Evolutionary conservation across 768 basidiomycete species (phyloP), one percentile per base, ranked within the genome.

Genomic region (Sarcodon aspratus): DNA sequence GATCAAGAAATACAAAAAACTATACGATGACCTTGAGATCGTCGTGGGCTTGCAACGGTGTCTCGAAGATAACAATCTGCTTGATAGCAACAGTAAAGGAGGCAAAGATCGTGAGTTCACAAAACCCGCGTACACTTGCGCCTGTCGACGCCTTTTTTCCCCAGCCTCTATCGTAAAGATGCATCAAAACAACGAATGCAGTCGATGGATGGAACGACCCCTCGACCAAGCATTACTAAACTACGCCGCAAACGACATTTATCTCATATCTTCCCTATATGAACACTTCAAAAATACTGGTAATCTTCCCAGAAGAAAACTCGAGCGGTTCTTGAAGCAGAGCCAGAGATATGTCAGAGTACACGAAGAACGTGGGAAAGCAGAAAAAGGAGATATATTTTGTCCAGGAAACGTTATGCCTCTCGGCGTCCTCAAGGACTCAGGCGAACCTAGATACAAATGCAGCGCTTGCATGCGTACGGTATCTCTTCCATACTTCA

Each of bases 191-290:
- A 54, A 57, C 27, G 60, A 60, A 0, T 58, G 58, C 18, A 48
- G 21, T 1, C 46, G 57, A 17, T 70, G 69, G 69, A 18, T 65
- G 1, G 32, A 9, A 1, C 61, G 69, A 13, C 69, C 69, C 1
- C 57, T 70, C 40, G 3, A 51, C 1, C 31, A 57, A 1, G 54
- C 57, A 8, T 57, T 69, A 32, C 52, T 68, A 33, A 54, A 59
- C 11, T 68, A 69, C 38, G 66, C 69, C 6, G 65, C 67, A 2
- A 60, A 63, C 52, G 68, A 70, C 51, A 64, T 70, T 38, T 57
- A 59, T 33, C 56, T 67, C 51, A 62, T 70, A 46, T 56, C 52
- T 3, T 54, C 52, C 1, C 58, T 70, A 15, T 63, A 66, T 50
- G 52, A 57, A 6, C 55, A 60, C 33, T 67, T 70, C 46, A 32